Evolutionary conservation across 352 stramenopile genomes (phyloP), one percentile per base, ranked within the genome.

Genomic region (Phytophthora aleatoria): DNA sequence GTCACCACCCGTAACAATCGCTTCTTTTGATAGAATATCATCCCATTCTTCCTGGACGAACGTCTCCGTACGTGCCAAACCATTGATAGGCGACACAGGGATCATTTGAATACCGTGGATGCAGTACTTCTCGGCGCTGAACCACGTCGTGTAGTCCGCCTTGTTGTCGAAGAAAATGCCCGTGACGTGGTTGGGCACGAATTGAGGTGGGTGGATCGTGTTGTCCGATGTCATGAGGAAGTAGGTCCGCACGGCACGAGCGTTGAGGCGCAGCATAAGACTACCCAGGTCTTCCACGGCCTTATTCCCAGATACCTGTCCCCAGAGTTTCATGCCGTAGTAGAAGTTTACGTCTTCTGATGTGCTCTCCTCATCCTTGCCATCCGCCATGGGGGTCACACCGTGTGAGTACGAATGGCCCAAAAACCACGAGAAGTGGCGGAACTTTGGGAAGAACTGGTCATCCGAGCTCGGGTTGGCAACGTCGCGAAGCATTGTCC

Each of bases 31-130:
- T 33, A 94, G 58, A 10, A 92, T 75, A n/a, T 91, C 76, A 48
- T 89, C 77, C 85, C 85, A 94, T 51, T 94, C 85, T 41, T 94
- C 62, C 64, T 87, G 69, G 20, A 91, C 62, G 44, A 94, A 94
- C 45, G 53, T 77, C 8, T 50, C 11, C 6, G 83, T 89, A 28
- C 85, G 85, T 31, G 85, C 81, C 27, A 89, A 65, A 30, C 85
- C 83, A 49, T 85, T 91, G 60, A 92, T 87, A 11, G 85, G 85
- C 6, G 79, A 90, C 39, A 91, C 79, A 0, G 78, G 83, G 56
- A 92, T 84, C 84, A 92, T 92, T 60, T 92, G 84, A 50, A 92
- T 92, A 44, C 84, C 84, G 55, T 92, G 84, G 63, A 92, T 92
- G 52, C 74, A 87, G 66, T 90, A 81, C 59, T 86, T 88, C 50